phyloP scores from a whole-genome alignment of 2,329 filamentous ascomycete species.

The Neonectria punicea region DNA sequence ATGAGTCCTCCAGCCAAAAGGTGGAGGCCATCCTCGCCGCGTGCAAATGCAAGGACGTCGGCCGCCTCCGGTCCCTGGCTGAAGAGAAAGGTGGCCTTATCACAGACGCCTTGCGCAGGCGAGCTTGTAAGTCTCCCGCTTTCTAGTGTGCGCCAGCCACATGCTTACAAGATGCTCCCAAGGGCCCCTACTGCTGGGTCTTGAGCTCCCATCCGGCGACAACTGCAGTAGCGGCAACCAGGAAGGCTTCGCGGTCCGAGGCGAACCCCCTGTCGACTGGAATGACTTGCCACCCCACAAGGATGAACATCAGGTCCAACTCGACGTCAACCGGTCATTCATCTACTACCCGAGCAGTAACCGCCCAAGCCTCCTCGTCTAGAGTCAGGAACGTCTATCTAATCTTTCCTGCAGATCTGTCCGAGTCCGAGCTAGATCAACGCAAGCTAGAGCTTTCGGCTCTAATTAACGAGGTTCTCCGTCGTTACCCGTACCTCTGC shows the following conservation, averaged over 20 bases:
- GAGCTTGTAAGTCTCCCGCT: conserved; percentile 75
- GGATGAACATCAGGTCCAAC: conserved; percentile 90
- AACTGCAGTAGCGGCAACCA: conserved; percentile 15
- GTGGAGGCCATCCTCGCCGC: conserved; percentile 60
- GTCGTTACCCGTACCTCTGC: conserved; percentile 82
- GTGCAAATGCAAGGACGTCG: conserved; percentile 67
- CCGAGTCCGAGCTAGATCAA: conserved; percentile 72
- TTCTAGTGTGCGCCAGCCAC: conserved; percentile 5
- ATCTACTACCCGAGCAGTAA: conserved; percentile 91
- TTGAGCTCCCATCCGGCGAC: conserved; percentile 30
- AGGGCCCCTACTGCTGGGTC: conserved; percentile 73
- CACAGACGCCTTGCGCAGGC: conserved; percentile 73
- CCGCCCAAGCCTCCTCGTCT: not conserved
- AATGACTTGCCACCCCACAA: conserved; percentile 75
- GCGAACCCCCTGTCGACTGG: conserved; percentile 57
- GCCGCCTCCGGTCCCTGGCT: conserved; percentile 66
- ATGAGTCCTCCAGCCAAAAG: conserved; percentile 43
- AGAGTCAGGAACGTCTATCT: conserved; percentile 36
- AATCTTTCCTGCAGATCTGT: conserved; percentile 64
- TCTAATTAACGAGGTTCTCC: conserved; percentile 83
- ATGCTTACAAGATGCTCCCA: conserved; percentile 27
- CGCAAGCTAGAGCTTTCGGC: conserved; percentile 82
- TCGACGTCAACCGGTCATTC: conserved; percentile 97
- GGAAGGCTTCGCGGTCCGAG: conserved; percentile 21
- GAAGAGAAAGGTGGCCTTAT: conserved; percentile 74